Evolutionary conservation across 768 basidiomycete species (phyloP), one percentile per base, ranked within the genome.

Genomic region (Boletales sp.): DNA sequence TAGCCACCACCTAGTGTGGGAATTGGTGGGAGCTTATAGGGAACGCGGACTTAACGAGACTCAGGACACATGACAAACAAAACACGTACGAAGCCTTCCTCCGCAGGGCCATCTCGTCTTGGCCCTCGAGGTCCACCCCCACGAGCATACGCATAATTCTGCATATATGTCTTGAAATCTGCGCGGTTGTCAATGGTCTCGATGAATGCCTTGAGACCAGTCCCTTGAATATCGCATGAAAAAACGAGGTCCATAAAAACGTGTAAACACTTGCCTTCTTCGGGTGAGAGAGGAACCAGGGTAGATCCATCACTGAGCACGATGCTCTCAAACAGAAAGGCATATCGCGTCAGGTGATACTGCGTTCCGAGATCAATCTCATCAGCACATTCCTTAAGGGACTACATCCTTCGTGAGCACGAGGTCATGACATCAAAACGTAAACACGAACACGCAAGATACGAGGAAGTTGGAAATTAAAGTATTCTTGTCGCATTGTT

Each of bases 321-420:
- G 21, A 90, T 86, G 58, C 86, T 90, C 69, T 99, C 96, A 60
- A 89, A 94, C 19, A 98, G 72, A 71, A 92, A 98, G 1, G 93
- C 90, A 67, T 96, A 98, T 69, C 94, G 80, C 1, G 92, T 87
- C 41, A 98, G 74, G 68, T 98, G 95, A 68, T 97, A 99, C 69
- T 98, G 95, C 5, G 91, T 94, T n/a, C 94, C 96, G 39, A 96
- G 75, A 67, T 99, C 96, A 47, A 97, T 84, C 69, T 99, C 96
- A 61, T 97, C 95, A 21, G 90, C 82, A 60, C 91, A 91, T 66
- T 97, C 94, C 67, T 98, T 98, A 51, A 99, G 74, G 18, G 89
- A 80, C 91, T 93, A 42, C 49, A 50, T 45, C 33, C 18, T 35
- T 41, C 35, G 48, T 66, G 17, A 58, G 55, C 32, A 44, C 8